phyloP scores from a whole-genome alignment of 2,329 filamentous ascomycete species.

The Nemania sp. region DNA sequence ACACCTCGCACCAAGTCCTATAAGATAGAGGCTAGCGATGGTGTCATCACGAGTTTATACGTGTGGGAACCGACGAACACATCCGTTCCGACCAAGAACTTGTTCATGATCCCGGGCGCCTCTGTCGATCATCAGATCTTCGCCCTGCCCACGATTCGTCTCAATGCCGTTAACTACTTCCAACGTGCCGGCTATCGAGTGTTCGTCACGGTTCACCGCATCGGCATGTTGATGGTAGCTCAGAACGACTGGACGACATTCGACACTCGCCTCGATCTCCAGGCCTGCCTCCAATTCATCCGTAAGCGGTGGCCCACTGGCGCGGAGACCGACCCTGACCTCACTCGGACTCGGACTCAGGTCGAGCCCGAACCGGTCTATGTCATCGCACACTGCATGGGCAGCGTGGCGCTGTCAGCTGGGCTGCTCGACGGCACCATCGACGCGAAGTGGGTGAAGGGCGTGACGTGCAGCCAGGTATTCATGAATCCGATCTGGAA shows the following conservation, averaged over 20 bases:
- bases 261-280: constrained; percentile 62
- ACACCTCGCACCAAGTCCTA: constrained; percentile 48
- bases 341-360: not conserved
- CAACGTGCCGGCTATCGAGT: constrained; percentile 62
- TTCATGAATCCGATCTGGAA: constrained; percentile 67
- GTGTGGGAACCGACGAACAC: constrained; percentile 57
- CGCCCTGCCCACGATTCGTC: constrained; percentile 63
- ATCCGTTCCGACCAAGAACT: constrained; percentile 47
- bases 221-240: constrained; percentile 55
- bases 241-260: constrained; percentile 60
- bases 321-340: not conserved
- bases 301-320: constrained; percentile 42
- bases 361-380: constrained; percentile 47
- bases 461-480: constrained; percentile 62
- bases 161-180: constrained; percentile 66
- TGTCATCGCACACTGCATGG: constrained; percentile 65
- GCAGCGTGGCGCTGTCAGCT: constrained; percentile 59
- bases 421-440: constrained; percentile 67
- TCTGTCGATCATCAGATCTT: constrained; percentile 66
- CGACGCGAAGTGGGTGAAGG: constrained; percentile 58
- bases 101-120: constrained; percentile 66
- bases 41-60: constrained; percentile 55
- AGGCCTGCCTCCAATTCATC: constrained; percentile 58
- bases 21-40: constrained; percentile 55
- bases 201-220: constrained; percentile 61